Conservation (phyloP, 495 filamentous ascomycete genomes). For the Daldinia concentrica region DNA sequence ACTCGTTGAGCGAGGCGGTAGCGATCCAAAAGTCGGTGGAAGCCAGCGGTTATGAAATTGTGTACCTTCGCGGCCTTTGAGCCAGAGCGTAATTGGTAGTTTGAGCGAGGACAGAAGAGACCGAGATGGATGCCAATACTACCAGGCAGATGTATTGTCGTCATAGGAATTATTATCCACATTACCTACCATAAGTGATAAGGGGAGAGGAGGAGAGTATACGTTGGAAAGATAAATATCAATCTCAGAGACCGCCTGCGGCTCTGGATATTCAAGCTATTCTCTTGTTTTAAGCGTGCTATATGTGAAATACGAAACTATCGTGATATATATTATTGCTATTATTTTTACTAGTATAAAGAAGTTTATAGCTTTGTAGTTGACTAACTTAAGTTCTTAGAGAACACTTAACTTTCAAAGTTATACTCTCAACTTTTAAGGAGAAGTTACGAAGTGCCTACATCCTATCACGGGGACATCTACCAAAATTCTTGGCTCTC, state of each 20-base stretch:
- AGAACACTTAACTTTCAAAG: no score
- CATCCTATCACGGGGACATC: background rate
- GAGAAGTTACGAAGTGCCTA: no score
- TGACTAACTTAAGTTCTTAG: background rate
- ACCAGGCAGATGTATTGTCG: background rate
- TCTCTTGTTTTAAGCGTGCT: background rate
- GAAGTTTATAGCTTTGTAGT: background rate
- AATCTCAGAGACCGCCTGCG: conserved; percentile 23
- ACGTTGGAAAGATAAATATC: conserved; percentile 30
- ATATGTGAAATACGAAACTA: background rate
- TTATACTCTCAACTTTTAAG: no score
- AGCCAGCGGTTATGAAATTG: conserved; percentile 16
- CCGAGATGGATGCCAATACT: background rate
- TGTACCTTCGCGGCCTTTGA: conserved; percentile 7
- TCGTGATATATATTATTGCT: background rate
- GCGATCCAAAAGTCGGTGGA: conserved; percentile 25
- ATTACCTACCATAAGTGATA: background rate
- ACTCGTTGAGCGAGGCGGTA: conserved; percentile 38
- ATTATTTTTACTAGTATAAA: background rate
- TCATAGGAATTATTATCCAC: conserved; percentile 17
- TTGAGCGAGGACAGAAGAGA: background rate
- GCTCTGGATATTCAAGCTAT: conserved; percentile 1
- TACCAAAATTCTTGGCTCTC: background rate
- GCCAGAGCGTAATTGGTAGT: conserved; percentile 15
- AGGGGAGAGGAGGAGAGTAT: conserved; percentile 1